phyloP scores from a whole-genome alignment of 2,329 filamentous ascomycete genomes.

The Colletotrichum tanaceti region DNA sequence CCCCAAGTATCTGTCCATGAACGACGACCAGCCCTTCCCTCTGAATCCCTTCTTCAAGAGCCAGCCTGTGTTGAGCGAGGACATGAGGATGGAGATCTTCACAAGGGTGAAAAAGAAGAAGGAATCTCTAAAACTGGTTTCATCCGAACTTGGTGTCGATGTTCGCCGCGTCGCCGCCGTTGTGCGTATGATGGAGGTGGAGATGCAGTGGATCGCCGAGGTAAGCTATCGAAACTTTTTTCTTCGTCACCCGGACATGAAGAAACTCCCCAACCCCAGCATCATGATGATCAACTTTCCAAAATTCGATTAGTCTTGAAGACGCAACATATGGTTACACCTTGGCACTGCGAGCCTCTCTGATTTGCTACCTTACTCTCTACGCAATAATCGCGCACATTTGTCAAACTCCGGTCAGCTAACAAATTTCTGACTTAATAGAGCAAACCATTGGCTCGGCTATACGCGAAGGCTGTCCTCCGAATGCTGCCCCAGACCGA shows the following conservation, averaged over 20 bases:
- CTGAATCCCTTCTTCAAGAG: constrained; percentile 77
- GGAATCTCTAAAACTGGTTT: constrained; percentile 79
- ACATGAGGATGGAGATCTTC: constrained; percentile 80
- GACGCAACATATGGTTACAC: constrained; percentile 91
- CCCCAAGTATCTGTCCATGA: constrained; percentile 54
- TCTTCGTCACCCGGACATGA: constrained; percentile 8
- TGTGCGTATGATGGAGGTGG: constrained; percentile 85
- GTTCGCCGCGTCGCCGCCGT: constrained; percentile 88
- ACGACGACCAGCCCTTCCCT: constrained; percentile 73
- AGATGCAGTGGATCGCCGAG: constrained; percentile 80
- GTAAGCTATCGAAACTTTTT: constrained; percentile 64
- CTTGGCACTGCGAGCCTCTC: constrained; percentile 80
- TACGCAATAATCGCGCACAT: not conserved
- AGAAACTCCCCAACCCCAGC: constrained; percentile 19
- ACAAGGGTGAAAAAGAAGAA: constrained; percentile 72
- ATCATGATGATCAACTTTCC: constrained; percentile 70
- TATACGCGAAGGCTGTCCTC: constrained; percentile 81
- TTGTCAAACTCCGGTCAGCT: constrained; percentile 38
- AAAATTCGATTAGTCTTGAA: constrained; percentile 99
- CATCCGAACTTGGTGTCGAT: constrained; percentile 81
- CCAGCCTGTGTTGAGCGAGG: constrained; percentile 78
- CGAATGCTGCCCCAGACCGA: constrained; percentile 82
- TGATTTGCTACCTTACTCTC: constrained; percentile 58
- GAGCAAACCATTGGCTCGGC: constrained; percentile 80
- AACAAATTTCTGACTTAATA: constrained; percentile 52